Evolutionary conservation across 2,329 filamentous ascomycete species (phyloP).

Genomic region (Daldinia sp.): DNA sequence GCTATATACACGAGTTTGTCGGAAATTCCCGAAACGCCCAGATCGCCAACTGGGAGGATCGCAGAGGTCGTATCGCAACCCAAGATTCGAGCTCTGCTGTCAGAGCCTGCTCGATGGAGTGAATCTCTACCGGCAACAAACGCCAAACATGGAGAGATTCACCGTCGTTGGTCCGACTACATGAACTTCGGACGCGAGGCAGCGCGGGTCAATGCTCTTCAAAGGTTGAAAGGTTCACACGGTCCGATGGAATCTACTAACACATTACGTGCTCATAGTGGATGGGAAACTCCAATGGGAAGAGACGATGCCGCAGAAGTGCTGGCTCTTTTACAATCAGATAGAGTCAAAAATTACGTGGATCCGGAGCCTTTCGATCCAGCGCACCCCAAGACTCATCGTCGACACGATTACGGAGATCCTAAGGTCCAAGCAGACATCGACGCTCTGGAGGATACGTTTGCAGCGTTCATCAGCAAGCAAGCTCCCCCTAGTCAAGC

Average conservation of each 20-base stretch:
- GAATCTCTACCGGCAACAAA: constrained; percentile 48
- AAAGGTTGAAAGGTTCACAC: constrained; percentile 50
- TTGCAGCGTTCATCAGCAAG: constrained; percentile 54
- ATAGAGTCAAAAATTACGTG: constrained; percentile 54
- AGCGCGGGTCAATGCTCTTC: constrained; percentile 54
- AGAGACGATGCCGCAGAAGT: constrained; percentile 43
- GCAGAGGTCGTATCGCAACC: constrained; percentile 34
- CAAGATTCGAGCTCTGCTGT: constrained; percentile 50
- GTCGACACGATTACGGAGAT: constrained; percentile 54
- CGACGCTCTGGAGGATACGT: constrained; percentile 54
- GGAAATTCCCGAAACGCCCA: constrained; percentile 65
- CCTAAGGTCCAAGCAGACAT: constrained; percentile 53
- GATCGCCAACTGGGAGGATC: constrained; percentile 57
- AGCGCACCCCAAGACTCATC: constrained; percentile 44
- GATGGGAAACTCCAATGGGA: constrained; percentile 47
- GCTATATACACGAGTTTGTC: constrained; percentile 62
- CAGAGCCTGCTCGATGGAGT: constrained; percentile 53
- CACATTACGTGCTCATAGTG: constrained; percentile 47
- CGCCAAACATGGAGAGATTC: constrained; percentile 57
- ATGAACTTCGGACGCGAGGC: constrained; percentile 53
- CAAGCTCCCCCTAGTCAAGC: constrained; percentile 60
- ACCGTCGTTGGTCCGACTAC: constrained; percentile 58
- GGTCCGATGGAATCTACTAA: neutral
- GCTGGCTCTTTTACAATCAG: constrained; percentile 55
- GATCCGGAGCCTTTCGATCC: constrained; percentile 52